phyloP scores from a whole-genome alignment of 768 basidiomycete genomes.

The Termitomyces sp. region DNA sequence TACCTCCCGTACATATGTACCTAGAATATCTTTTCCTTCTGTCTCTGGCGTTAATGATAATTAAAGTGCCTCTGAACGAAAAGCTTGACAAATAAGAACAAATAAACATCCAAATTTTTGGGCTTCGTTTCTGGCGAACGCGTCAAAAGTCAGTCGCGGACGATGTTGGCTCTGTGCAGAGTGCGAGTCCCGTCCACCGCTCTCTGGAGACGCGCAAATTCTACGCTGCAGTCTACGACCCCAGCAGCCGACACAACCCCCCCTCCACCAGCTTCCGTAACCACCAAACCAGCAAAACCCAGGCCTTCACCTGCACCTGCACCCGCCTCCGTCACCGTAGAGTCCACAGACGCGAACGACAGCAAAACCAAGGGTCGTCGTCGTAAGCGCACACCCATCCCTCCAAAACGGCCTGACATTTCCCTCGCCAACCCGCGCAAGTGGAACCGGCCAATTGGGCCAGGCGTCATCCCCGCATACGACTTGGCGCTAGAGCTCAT shows the following conservation, averaged over 20 bases:
- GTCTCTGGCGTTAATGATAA: not conserved
- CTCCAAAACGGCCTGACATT: conserved; percentile 44
- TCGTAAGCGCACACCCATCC: conserved; percentile 20
- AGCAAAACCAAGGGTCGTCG: conserved; percentile 25
- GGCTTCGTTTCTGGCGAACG: not conserved
- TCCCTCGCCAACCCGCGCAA: conserved; percentile 45
- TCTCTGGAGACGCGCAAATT: conserved; percentile 19
- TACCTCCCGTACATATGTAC: conserved; percentile 11
- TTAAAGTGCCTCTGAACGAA: not conserved
- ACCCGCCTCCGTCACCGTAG: not conserved
- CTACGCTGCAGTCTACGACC: conserved; percentile 12
- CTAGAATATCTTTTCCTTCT: conserved; percentile 2
- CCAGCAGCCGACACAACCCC: conserved; percentile 7
- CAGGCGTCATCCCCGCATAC: conserved; percentile 69
- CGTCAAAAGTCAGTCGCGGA: conserved; percentile 2
- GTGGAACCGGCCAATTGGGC: conserved; percentile 61
- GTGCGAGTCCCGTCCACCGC: conserved; percentile 14
- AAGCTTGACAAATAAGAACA: conserved; percentile 9
- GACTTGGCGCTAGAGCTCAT: conserved; percentile 81
- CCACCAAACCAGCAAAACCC: conserved; percentile 4
- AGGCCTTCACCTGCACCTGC: not conserved
- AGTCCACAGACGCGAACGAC: not conserved
- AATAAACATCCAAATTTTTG: conserved; percentile 15
- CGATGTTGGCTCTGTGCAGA: conserved; percentile 25
- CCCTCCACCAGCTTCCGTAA: conserved; percentile 1